Evolutionary conservation across 2,329 filamentous ascomycete species (phyloP), one percentile per base, ranked within the genome.

Genomic region (Fusarium ramigenum): DNA sequence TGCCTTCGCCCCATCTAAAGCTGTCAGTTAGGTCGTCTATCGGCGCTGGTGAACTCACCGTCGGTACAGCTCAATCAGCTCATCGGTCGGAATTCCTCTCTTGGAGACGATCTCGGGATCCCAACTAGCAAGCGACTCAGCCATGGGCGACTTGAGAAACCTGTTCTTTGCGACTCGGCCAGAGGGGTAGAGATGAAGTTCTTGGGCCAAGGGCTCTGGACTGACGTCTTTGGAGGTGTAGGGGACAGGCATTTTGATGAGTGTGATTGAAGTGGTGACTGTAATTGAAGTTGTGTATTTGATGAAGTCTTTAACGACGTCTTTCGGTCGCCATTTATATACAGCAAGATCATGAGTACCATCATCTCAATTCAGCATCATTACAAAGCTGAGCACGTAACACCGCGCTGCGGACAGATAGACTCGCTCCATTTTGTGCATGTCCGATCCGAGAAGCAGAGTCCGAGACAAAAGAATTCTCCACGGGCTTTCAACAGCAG

Each of bases 121-220:
- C 89, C 89, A 93, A 4, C 86, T 89, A 0, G 90, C 88, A 21
- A 92, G 82, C 6, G 85, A 83, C 79, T 93, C 91, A 1, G 88
- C 88, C 91, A 93, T 92, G 47, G 91, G 88, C 5, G 84, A 89
- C 80, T 93, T 93, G 72, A 92, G 80, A 76, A 92, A 90, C 30
- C 90, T 85, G 78, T 93, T 93, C 57, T 87, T 87, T 6, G 90
- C 90, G 85, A 85, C 72, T 82, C 75, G 32, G 76, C 85, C 43
- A 85, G 81, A 65, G 30, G 77, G 87, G 15, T 81, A 74, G 68
- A 87, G 87, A 19, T 79, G 77, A 62, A 89, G 81, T 14, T 86
- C 83, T 68, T 84, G 75, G 9, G 80, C 84, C 34, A 89, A 77
- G 42, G 76, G 75, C 64, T 56, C 61, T 11, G 73, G 61, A 30